phyloP scores from a whole-genome alignment of 208 protist species.

The Entamoeba histolytica region DNA sequence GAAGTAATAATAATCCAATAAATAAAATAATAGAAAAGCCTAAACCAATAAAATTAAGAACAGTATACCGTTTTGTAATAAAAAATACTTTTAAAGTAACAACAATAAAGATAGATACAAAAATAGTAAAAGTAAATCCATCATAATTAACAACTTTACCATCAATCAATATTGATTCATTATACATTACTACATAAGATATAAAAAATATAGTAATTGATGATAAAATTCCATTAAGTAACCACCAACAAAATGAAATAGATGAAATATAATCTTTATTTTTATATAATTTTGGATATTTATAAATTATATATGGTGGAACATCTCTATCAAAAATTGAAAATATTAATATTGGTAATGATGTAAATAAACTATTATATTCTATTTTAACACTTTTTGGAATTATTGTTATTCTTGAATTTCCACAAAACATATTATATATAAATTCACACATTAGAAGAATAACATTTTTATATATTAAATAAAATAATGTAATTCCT shows the following conservation, averaged over 20 bases:
- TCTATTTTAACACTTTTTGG: neutral
- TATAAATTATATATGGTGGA: neutral
- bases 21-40: neutral
- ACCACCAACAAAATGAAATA: neutral
- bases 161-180: neutral
- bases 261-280: neutral
- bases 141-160: neutral
- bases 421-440: neutral
- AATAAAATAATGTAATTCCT: neutral
- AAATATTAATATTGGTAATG: neutral
- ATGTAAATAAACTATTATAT: neutral
- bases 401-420: neutral
- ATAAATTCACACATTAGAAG: neutral
- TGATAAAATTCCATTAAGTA: neutral
- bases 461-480: neutral
- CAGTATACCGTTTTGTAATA: neutral
- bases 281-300: neutral
- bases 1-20: neutral
- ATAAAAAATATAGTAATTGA: neutral
- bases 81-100: neutral
- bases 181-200: neutral
- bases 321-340: neutral
- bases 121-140: neutral
- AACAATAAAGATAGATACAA: neutral
- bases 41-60: neutral